Percentiles rank a stretch among this genome's conserved stretches.
Evolutionary conservation across 148 eudicot genomes (phyloP).

Genomic region (Gaultheria prostrata): DNA sequence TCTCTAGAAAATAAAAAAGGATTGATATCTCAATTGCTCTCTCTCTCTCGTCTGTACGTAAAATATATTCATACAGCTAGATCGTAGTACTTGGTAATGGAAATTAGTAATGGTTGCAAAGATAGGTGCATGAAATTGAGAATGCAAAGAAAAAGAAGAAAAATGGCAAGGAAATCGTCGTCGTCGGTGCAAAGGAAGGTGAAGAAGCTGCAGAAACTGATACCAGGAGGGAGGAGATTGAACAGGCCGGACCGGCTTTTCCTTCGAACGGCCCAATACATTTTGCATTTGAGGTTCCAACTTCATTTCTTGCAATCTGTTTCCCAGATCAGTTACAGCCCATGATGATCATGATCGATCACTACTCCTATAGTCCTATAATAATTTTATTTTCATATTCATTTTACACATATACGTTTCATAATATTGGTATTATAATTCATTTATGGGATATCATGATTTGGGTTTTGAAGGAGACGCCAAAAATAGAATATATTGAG

Average conservation of each 20-base stretch:
- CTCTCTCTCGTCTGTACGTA: no score
- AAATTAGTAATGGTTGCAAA: background rate
- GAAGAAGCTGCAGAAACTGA: conserved; percentile 4
- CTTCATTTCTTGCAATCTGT: background rate
- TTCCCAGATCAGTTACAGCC: background rate
- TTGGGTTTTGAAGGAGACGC: background rate
- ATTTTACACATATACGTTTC: no score
- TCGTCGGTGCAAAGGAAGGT: background rate
- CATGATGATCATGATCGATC: background rate
- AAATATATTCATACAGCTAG: no score
- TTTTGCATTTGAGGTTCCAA: background rate
- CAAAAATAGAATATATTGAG: no score
- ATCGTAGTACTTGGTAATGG: background rate
- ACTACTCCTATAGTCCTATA: no score
- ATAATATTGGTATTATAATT: background rate
- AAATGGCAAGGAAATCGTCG: background rate
- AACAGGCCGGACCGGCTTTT: background rate
- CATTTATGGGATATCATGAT: background rate
- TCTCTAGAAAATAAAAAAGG: no score
- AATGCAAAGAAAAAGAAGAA: background rate
- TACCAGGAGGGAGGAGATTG: conserved; percentile 2
- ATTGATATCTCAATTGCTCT: no score
- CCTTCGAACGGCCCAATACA: background rate
- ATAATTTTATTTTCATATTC: no score
- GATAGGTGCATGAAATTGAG: background rate